phyloP scores from a whole-genome alignment of 1,284 basidiomycete species.

The Trichosporon faecale region DNA sequence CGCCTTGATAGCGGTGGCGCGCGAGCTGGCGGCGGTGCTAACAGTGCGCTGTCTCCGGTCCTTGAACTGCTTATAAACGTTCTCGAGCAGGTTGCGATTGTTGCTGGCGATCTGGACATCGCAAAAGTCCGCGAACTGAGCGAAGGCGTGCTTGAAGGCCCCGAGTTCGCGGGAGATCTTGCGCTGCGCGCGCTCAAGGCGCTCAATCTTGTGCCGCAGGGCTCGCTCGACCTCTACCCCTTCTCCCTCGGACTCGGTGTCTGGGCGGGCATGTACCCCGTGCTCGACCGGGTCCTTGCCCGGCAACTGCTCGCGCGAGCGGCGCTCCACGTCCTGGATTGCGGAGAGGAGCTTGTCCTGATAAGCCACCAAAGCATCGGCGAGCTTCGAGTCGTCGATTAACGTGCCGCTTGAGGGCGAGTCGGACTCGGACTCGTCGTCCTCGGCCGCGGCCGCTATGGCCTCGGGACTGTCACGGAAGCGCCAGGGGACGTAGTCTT shows the following conservation, averaged over 20 bases:
- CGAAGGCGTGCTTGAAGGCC: background rate
- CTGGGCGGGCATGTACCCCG: background rate
- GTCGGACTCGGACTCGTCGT: slow-evolving; percentile 4
- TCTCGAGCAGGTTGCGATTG: slow-evolving; percentile 6
- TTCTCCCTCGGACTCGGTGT: background rate
- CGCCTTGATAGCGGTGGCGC: background rate
- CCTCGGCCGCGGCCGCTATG: slow-evolving; percentile 34
- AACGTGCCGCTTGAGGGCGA: slow-evolving; percentile 12
- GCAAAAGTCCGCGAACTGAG: background rate
- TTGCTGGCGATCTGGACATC: background rate
- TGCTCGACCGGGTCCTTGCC: background rate
- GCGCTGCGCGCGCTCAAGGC: background rate
- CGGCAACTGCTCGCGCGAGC: background rate
- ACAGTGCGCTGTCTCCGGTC: background rate
- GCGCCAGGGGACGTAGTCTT: slow-evolving; percentile 47
- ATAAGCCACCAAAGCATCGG: slow-evolving; percentile 50
- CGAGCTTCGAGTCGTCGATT: slow-evolving; percentile 37
- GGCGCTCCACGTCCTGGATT: slow-evolving; percentile 23
- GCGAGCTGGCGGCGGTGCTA: background rate
- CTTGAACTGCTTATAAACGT: background rate
- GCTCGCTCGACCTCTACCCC: background rate
- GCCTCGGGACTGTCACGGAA: slow-evolving; percentile 47
- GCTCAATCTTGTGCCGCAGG: background rate
- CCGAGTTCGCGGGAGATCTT: background rate
- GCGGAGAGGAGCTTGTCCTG: slow-evolving; percentile 46